Evolutionary conservation across 768 basidiomycete genomes (phyloP).

Genomic region (Multifurca ochricompacta): DNA sequence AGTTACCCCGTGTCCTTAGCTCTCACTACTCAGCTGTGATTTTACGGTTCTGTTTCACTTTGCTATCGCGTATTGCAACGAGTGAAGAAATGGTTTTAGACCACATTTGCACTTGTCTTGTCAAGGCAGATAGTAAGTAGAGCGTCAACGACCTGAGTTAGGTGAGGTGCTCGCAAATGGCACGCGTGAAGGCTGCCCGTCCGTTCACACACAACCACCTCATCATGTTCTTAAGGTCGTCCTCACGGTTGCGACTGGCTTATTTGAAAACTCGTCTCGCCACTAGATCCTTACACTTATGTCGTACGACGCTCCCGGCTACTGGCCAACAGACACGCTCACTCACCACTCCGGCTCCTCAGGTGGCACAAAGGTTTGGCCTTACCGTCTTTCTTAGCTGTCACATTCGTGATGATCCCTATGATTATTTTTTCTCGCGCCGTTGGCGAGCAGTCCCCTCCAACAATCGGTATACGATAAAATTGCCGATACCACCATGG

Average conservation of each 20-base stretch:
- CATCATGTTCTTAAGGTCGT: slow-evolving; percentile 2
- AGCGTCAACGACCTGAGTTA: too few relatives aligned
- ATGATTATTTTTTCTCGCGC: not conserved
- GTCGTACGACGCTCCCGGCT: not conserved
- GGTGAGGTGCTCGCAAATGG: not conserved
- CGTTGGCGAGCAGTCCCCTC: slow-evolving; percentile 3
- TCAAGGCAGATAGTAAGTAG: too few relatives aligned
- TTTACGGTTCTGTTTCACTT: too few relatives aligned
- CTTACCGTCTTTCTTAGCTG: not conserved
- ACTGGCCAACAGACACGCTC: not conserved
- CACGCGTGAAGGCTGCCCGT: too few relatives aligned
- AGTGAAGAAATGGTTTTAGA: too few relatives aligned
- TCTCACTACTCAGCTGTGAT: too few relatives aligned
- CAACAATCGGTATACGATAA: slow-evolving; percentile 45
- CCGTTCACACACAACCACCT: not conserved
- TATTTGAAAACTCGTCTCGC: not conserved
- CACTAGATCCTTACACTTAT: not conserved
- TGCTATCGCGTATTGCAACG: too few relatives aligned
- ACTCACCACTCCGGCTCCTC: slow-evolving; percentile 5
- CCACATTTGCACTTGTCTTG: too few relatives aligned
- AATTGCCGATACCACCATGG: slow-evolving; percentile 73
- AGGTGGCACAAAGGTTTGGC: slow-evolving; percentile 12
- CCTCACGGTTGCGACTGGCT: not conserved
- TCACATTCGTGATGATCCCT: not conserved
- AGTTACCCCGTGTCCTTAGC: too few relatives aligned